Evolutionary conservation across 495 filamentous ascomycete genomes (phyloP).

Genomic region (Beverwykella pulmonaria): DNA sequence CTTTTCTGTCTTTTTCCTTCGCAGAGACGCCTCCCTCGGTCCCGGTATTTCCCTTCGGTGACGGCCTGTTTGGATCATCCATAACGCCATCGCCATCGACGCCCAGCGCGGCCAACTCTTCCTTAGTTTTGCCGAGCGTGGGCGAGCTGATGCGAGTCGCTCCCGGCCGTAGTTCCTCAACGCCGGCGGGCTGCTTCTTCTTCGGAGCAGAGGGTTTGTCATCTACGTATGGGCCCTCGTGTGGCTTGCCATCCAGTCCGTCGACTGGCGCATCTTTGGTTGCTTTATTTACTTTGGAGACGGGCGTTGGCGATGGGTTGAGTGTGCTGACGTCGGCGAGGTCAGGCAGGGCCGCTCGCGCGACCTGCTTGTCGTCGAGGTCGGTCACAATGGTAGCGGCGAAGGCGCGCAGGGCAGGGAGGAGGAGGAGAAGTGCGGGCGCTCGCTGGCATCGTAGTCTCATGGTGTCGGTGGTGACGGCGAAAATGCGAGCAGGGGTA

Average conservation of each 20-base stretch:
- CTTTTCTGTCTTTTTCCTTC: conserved; percentile 72
- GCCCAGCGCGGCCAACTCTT: conserved; percentile 20
- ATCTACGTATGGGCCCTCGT: conserved; percentile 71
- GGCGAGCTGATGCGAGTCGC: conserved; percentile 40
- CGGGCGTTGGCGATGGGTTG: conserved; percentile 42
- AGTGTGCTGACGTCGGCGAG: conserved; percentile 19
- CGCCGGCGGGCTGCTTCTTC: conserved; percentile 50
- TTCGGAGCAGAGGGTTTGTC: conserved; percentile 42
- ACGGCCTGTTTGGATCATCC: conserved; percentile 74
- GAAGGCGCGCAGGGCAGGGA: conserved; percentile 43
- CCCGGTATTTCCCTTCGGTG: conserved; percentile 82
- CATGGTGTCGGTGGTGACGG: conserved; percentile 44
- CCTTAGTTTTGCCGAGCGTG: conserved; percentile 34
- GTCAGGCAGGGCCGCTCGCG: conserved; percentile 32
- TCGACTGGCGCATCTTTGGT: conserved; percentile 92
- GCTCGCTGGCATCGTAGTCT: conserved; percentile 49
- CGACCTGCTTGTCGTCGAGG: conserved; percentile 22
- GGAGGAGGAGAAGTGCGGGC: conserved; percentile 52
- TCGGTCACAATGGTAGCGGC: conserved; percentile 39
- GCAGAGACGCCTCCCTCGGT: conserved; percentile 84
- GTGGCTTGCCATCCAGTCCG: conserved; percentile 93
- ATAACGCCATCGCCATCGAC: conserved; percentile 85
- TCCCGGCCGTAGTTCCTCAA: conserved; percentile 47
- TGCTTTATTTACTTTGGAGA: conserved; percentile 51
- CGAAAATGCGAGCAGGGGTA: conserved; percentile 23